phyloP scores from a whole-genome alignment of 2,329 filamentous ascomycete genomes.

The Thielaviopsis populi region DNA sequence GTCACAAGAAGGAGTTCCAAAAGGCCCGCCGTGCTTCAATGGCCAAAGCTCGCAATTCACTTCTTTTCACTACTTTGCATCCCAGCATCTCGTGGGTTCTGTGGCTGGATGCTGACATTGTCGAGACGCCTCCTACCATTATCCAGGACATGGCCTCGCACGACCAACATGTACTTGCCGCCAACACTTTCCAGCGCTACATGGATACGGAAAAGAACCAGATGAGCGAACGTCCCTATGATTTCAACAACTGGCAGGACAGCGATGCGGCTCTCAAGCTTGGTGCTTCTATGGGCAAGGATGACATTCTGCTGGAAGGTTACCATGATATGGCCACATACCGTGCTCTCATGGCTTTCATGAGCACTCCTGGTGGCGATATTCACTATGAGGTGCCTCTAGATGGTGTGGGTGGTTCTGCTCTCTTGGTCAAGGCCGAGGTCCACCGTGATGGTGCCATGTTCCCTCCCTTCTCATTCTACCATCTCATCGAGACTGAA shows the following conservation, averaged over 20 bases:
- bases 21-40: slow-evolving; percentile 76
- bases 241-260: slow-evolving; percentile 97
- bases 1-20: slow-evolving; percentile 85
- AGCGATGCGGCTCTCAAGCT: slow-evolving; percentile 64
- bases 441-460: slow-evolving; percentile 95
- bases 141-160: slow-evolving; percentile 85
- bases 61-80: slow-evolving; percentile 88
- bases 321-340: slow-evolving; percentile 91
- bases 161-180: slow-evolving; percentile 80
- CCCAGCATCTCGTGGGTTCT: slow-evolving; percentile 89
- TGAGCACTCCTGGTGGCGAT: slow-evolving; percentile 44
- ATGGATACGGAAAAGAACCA: slow-evolving; percentile 52
- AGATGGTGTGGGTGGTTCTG: slow-evolving; percentile 88
- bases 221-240: slow-evolving; percentile 69
- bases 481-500: slow-evolving; percentile 93
- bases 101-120: slow-evolving; percentile 84
- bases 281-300: slow-evolving; percentile 64
- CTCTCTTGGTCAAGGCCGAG: slow-evolving; percentile 85
- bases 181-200: slow-evolving; percentile 89
- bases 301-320: slow-evolving; percentile 87
- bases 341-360: slow-evolving; percentile 76
- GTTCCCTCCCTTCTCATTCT: slow-evolving; percentile 95
- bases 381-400: slow-evolving; percentile 52
- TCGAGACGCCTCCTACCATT: slow-evolving; percentile 70
- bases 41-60: slow-evolving; percentile 82